Percentiles rank a stretch among this genome's conserved stretches.
These are phyloP conservation scores for Prunus salicina DNA, from an alignment of 306 rosid species.

Conservation along the genomic window DNA sequence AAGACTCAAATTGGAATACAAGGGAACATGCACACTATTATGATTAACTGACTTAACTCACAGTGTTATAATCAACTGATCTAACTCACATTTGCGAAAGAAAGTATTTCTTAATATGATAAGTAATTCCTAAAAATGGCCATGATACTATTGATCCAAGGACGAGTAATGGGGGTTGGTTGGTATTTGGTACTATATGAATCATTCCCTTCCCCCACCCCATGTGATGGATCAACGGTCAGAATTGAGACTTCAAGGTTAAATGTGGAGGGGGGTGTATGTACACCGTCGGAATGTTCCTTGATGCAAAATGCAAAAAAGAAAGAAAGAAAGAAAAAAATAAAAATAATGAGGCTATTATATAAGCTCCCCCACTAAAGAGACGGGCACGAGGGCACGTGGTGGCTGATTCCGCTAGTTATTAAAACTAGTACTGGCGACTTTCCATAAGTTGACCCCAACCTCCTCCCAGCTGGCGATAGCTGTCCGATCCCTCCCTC, in stretches of 20 bases:
- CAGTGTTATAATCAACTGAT: too few relatives aligned
- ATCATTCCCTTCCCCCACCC: not conserved
- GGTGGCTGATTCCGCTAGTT: conserved; percentile 61
- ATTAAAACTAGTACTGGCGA: conserved; percentile 41
- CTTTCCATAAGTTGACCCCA: conserved; percentile 78
- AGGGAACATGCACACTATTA: too few relatives aligned
- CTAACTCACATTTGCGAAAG: too few relatives aligned
- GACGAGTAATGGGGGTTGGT: too few relatives aligned
- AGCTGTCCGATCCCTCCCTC: conserved; percentile 56
- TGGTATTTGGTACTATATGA: not conserved
- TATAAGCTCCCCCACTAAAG: conserved; percentile 30
- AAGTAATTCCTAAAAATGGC: too few relatives aligned
- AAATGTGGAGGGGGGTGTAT: not conserved
- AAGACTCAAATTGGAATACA: too few relatives aligned
- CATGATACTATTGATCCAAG: too few relatives aligned
- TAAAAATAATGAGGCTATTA: conserved; percentile 17
- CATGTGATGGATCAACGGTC: not conserved
- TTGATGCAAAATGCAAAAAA: not conserved
- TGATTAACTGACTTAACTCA: too few relatives aligned
- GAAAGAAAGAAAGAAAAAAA: not conserved
- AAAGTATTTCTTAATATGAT: too few relatives aligned
- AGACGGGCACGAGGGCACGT: conserved; percentile 68
- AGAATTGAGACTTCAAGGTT: not conserved
- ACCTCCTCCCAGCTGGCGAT: conserved; percentile 76
- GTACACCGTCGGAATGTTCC: conserved; percentile 2